Percentiles rank a stretch among this genome's conserved stretches.
Conservation (phyloP, 2,329 filamentous ascomycete genomes). For the Stemphylium lycopersici region DNA sequence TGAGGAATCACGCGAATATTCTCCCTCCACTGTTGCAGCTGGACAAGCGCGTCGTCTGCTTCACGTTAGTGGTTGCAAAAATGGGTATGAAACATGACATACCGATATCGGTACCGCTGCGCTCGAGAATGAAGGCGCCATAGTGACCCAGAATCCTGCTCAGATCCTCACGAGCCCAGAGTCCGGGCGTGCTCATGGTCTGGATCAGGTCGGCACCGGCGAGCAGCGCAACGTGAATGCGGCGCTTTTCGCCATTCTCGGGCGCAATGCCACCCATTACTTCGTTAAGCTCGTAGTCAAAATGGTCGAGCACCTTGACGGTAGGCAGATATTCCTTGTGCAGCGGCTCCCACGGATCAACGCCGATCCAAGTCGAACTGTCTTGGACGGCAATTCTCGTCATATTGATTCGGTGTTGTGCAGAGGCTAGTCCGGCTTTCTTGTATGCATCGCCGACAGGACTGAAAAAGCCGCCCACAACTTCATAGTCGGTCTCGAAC, state of each 20-base stretch:
- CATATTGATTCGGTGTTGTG: slow-evolving; percentile 80
- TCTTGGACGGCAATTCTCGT: slow-evolving; percentile 81
- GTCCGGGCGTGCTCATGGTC: slow-evolving; percentile 59
- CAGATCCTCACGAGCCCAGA: slow-evolving; percentile 85
- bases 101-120: slow-evolving; percentile 80
- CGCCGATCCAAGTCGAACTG: slow-evolving; percentile 54
- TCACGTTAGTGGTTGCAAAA: slow-evolving; percentile 15
- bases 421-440: slow-evolving; percentile 77
- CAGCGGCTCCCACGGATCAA: slow-evolving; percentile 70
- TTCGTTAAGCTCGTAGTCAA: slow-evolving; percentile 86
- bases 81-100: slow-evolving; percentile 3
- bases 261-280: slow-evolving; percentile 75
- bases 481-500: slow-evolving; percentile 74
- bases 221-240: slow-evolving; percentile 77
- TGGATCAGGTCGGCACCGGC: slow-evolving; percentile 68
- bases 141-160: slow-evolving; percentile 86
- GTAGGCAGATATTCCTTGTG: slow-evolving; percentile 87
- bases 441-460: slow-evolving; percentile 80
- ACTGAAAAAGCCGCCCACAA: slow-evolving; percentile 83
- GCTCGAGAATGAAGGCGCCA: slow-evolving; percentile 85
- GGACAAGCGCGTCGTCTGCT: slow-evolving; percentile 78
- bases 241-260: slow-evolving; percentile 69
- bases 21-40: slow-evolving; percentile 79
- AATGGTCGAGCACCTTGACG: slow-evolving; percentile 87
- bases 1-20: slow-evolving; percentile 90